Evolutionary conservation across 1,284 basidiomycete species (phyloP).

Genomic region (Marasmius fiardii): DNA sequence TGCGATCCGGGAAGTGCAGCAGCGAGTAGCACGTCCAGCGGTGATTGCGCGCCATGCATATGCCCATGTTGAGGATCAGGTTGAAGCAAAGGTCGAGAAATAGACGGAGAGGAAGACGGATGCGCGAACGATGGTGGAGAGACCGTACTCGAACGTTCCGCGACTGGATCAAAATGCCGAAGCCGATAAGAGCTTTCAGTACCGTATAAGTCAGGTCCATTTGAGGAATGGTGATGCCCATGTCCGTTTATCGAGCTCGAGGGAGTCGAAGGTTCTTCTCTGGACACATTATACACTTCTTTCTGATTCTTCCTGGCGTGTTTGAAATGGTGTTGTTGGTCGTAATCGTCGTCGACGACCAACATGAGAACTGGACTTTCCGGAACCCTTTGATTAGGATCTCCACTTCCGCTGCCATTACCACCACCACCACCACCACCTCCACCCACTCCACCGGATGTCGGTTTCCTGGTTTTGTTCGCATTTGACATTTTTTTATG

Average conservation of each 20-base stretch:
- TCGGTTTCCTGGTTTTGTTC: neutral
- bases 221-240: neutral
- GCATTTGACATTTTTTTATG: conserved; percentile 8
- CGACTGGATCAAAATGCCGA: neutral
- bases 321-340: neutral
- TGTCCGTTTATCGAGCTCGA: neutral
- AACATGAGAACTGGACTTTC: neutral
- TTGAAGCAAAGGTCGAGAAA: neutral
- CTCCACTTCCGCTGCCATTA: neutral
- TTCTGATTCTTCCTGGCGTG: neutral
- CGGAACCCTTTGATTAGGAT: neutral
- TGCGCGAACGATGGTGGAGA: neutral
- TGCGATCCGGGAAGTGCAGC: conserved; percentile 4
- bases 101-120: neutral
- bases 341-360: neutral
- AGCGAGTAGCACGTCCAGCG: conserved; percentile 7
- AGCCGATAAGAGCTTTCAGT: neutral
- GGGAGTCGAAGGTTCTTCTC: neutral
- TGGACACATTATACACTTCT: neutral
- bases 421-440: too few species aligned
- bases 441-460: neutral
- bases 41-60: neutral
- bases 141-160: neutral
- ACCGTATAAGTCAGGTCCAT: neutral
- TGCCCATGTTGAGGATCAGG: neutral